Evolutionary conservation across 2,329 filamentous ascomycete species (phyloP).

Genomic region (Pestalotiopsis sp.): DNA sequence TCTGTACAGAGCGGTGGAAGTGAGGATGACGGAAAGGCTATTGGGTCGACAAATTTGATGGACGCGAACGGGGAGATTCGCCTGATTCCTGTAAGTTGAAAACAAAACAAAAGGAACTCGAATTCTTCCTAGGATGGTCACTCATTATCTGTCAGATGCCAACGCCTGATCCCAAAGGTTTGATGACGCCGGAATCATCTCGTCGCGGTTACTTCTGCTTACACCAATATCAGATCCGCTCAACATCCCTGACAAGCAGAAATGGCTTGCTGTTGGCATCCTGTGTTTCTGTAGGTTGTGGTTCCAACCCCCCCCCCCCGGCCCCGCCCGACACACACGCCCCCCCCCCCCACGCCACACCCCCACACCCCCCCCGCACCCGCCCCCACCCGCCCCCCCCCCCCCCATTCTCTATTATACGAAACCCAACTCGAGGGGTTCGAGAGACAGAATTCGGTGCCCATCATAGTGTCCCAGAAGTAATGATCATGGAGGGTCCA

Average conservation of each 20-base stretch:
- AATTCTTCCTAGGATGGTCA: not conserved
- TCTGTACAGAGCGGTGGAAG: not conserved
- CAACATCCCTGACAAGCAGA: slow-evolving; percentile 8
- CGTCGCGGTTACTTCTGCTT: not conserved
- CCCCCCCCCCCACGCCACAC: too few relatives aligned
- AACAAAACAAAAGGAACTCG: too few relatives aligned
- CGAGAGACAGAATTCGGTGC: too few relatives aligned
- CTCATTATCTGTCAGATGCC: slow-evolving; percentile 1
- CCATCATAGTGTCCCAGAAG: too few relatives aligned
- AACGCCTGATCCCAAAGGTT: slow-evolving; percentile 10
- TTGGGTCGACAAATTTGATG: slow-evolving; percentile 9
- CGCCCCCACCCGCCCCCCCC: too few relatives aligned
- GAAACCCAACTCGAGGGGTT: not conserved
- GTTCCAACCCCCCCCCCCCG: too few relatives aligned
- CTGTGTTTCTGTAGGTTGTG: slow-evolving; percentile 9
- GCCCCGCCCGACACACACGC: too few relatives aligned
- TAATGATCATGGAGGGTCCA: too few relatives aligned
- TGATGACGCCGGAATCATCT: not conserved
- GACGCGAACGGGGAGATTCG: slow-evolving; percentile 11
- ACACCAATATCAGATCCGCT: slow-evolving; percentile 5
- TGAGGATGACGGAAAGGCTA: not conserved
- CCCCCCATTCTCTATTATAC: not conserved
- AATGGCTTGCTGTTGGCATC: slow-evolving; percentile 10
- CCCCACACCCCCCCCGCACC: too few relatives aligned
- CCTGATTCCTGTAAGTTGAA: slow-evolving; percentile 10